Percentiles rank a stretch among this genome's conserved stretches.
phyloP scores from a whole-genome alignment of 192 early-diverging fungal species.

The Podila minutissima region DNA sequence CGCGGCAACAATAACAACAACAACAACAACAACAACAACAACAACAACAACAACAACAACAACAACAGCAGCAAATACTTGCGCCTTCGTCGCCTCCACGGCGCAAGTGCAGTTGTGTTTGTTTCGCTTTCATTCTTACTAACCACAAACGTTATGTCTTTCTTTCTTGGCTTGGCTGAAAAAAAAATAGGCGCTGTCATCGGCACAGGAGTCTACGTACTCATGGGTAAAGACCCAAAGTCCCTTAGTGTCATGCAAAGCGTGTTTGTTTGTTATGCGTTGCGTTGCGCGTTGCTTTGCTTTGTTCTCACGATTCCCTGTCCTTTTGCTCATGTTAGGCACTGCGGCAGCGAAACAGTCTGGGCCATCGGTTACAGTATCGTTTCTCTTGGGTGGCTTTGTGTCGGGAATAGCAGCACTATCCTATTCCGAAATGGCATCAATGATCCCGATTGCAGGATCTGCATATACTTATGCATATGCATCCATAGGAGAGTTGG shows the following conservation, averaged over 20 bases:
- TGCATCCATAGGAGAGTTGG: constrained; percentile 85
- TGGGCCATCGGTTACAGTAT: constrained; percentile 86
- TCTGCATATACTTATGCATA: constrained; percentile 91
- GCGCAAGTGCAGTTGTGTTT: too few species aligned
- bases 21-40: too few species aligned
- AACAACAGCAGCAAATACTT: too few species aligned
- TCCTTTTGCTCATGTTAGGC: constrained; percentile 37
- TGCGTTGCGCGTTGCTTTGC: background rate
- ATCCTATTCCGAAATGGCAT: constrained; percentile 88
- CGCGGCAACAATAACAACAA: too few species aligned
- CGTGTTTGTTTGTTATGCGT: background rate
- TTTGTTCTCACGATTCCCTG: background rate
- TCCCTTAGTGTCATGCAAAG: background rate
- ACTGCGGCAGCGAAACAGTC: constrained; percentile 78
- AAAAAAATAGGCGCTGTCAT: constrained; percentile 34
- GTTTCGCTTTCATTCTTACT: too few species aligned
- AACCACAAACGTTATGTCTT: background rate
- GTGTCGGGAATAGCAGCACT: constrained; percentile 79
- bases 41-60: too few species aligned
- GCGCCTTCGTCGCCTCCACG: too few species aligned
- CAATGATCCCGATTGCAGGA: constrained; percentile 88
- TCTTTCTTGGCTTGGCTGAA: background rate
- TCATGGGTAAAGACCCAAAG: constrained; percentile 24
- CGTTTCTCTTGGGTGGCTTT: constrained; percentile 82
- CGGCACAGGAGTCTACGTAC: constrained; percentile 43